Percentiles rank a stretch among this genome's conserved stretches.
Conservation (phyloP, 1,284 basidiomycete species). For the Ustilago loliicola region DNA sequence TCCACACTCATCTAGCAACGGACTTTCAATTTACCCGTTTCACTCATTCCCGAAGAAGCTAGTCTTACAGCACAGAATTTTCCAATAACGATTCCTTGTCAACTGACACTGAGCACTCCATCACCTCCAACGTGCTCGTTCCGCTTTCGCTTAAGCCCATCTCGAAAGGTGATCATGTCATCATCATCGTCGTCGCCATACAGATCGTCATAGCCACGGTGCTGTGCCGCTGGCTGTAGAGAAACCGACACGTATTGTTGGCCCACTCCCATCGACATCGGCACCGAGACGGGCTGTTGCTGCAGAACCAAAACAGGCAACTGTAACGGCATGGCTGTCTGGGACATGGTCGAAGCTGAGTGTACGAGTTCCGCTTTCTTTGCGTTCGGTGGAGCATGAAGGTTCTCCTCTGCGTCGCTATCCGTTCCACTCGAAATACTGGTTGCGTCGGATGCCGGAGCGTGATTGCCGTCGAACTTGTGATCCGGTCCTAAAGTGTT, state of each 20-base stretch:
- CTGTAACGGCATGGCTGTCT: neutral
- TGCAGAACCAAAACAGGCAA: neutral
- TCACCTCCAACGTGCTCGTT: neutral
- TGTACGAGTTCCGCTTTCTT: slow-evolving; percentile 12
- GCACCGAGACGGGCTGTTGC: neutral
- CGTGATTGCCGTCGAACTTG: neutral
- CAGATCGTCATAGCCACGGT: slow-evolving; percentile 21
- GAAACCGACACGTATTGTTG: slow-evolving; percentile 13
- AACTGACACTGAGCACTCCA: too few relatives aligned
- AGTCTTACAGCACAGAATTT: too few relatives aligned
- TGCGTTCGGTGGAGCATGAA: neutral
- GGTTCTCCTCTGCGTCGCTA: slow-evolving; percentile 9
- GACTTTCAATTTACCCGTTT: slow-evolving; percentile 4
- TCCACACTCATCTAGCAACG: slow-evolving; percentile 3
- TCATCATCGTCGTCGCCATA: slow-evolving; percentile 40
- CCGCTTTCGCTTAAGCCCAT: slow-evolving; percentile 16
- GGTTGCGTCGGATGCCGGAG: slow-evolving; percentile 5
- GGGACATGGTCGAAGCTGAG: neutral
- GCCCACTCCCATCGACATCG: neutral
- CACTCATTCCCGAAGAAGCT: neutral
- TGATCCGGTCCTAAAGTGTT: neutral
- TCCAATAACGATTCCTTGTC: too few relatives aligned
- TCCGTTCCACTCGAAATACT: slow-evolving; percentile 18
- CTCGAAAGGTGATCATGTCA: slow-evolving; percentile 28
- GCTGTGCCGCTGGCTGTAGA: slow-evolving; percentile 10